Evolutionary conservation across 495 filamentous ascomycete species (phyloP).

Genomic region (Podospora pseudoanserina): DNA sequence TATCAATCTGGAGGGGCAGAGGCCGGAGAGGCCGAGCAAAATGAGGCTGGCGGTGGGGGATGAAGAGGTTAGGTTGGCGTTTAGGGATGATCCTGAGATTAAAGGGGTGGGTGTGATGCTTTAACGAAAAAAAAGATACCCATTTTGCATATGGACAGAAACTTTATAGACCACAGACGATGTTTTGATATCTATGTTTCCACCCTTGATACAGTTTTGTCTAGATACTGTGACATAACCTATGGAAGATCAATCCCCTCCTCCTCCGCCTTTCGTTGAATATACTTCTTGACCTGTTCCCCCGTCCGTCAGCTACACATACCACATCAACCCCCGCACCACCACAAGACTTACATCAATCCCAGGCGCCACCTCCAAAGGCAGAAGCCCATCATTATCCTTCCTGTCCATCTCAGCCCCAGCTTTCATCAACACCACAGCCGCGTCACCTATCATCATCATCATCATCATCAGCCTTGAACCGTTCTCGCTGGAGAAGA

Average conservation of each 20-base stretch:
- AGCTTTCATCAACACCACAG: constrained; percentile 72
- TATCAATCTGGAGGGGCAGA: constrained; percentile 71
- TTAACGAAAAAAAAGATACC: constrained; percentile 23
- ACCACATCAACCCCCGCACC: background rate
- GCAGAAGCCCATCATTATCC: constrained; percentile 65
- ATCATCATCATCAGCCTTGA: background rate
- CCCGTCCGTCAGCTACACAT: background rate
- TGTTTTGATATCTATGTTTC: too few relatives aligned
- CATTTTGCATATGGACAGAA: constrained; percentile 4
- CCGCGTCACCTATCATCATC: constrained; percentile 60
- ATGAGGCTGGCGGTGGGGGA: constrained; percentile 80
- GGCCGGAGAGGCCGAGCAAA: constrained; percentile 80
- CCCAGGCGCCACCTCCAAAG: constrained; percentile 84
- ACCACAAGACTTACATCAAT: constrained; percentile 35
- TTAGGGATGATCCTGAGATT: constrained; percentile 84
- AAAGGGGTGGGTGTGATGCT: constrained; percentile 60
- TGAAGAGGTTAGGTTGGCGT: constrained; percentile 83
- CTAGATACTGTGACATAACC: too few relatives aligned
- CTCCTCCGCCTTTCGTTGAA: constrained; percentile 72
- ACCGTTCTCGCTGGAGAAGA: background rate
- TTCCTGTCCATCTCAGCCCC: constrained; percentile 80
- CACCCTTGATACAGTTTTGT: too few relatives aligned
- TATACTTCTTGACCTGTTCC: constrained; percentile 66
- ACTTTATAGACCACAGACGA: too few relatives aligned
- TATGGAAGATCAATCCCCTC: constrained; percentile 73